Evolutionary conservation across 495 filamentous ascomycete genomes (phyloP), one percentile per base, ranked within the genome.

Genomic region (Penicillium silybi): DNA sequence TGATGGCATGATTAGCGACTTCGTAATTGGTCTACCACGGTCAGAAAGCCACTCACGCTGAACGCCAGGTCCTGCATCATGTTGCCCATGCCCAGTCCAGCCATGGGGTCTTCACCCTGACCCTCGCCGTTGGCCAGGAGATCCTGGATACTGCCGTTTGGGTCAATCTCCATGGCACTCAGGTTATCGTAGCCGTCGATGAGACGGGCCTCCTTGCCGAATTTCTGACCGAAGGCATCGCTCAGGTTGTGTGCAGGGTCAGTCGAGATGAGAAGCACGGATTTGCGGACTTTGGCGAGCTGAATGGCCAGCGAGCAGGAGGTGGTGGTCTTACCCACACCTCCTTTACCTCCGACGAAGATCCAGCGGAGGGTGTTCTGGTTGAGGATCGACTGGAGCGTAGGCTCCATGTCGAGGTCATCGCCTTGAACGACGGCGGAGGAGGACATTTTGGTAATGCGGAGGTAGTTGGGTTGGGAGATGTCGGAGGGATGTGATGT

Each of bases 161-260:
- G 93, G 70, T 99, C 93, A 59, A 99, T 97, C 77, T 99, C 93
- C 93, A 99, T 99, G 18, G 93, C 93, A 61, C 90, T 95, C 48
- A 99, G 77, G 65, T 97, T 97, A 15, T 83, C 80, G 67, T 93
- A 97, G 52, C 93, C 93, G 66, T 96, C 84, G 53, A 99, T 74
- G 17, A 96, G 81, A 44, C 90, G 84, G 38, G 93, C 93, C 71
- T 97, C 93, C 80, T 99, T 99, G 70, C 93, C 93, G 66, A 99
- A 99, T 71, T 99, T 97, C 74, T 97, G 92, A 58, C 87, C 89
- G 66, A 99, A 97, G 46, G 93, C 93, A 76, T 99, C 93, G 67
- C 88, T 93, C 46, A 99, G 81, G 71, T 99, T 99, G 81, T 99
- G 93, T 44, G 93, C 93, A 51, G 93, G 93, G 69, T 99, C 93